These are phyloP conservation scores for Candida chauliodis DNA, from an alignment of 805 yeast species.

Conservation along the genomic window DNA sequence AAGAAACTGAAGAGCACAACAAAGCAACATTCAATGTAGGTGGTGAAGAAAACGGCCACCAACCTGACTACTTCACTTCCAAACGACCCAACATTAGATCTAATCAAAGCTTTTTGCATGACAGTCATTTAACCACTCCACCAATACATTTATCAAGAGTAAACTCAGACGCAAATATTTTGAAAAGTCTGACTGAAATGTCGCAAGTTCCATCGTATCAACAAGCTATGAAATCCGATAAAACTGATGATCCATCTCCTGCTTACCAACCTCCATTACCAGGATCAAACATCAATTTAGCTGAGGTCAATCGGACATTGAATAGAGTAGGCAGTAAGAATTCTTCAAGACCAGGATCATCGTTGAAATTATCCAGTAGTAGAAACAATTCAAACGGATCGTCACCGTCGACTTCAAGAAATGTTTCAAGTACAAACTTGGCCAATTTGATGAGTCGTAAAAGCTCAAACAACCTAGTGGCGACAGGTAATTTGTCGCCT, in stretches of 20 bases:
- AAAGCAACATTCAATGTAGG: conserved; percentile 33
- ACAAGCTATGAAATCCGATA: conserved; percentile 64
- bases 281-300: conserved; percentile 34
- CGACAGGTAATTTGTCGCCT: conserved; percentile 8
- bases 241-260: conserved; percentile 60
- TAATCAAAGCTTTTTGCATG: conserved; percentile 5
- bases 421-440: conserved; percentile 6
- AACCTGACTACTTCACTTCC: conserved; percentile 32
- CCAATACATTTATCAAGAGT: conserved; percentile 57
- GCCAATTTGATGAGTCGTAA: conserved; percentile 6
- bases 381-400: conserved; percentile 25
- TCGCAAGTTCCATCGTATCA: conserved; percentile 82
- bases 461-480: conserved; percentile 4
- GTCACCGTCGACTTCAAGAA: conserved; percentile 19
- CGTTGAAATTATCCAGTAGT: conserved; percentile 21
- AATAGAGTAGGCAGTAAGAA: conserved; percentile 6
- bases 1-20: conserved; percentile 19
- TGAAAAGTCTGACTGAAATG: conserved; percentile 22
- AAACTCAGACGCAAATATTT: conserved; percentile 38
- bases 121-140: conserved; percentile 38
- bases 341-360: conserved; percentile 24
- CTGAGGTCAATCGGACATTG: conserved; percentile 23
- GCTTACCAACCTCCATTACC: conserved; percentile 55
- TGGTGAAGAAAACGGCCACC: conserved; percentile 7
- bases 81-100: conserved; percentile 10